Conservation (phyloP, 2,329 filamentous ascomycete genomes). For the Aureobasidium lini region DNA sequence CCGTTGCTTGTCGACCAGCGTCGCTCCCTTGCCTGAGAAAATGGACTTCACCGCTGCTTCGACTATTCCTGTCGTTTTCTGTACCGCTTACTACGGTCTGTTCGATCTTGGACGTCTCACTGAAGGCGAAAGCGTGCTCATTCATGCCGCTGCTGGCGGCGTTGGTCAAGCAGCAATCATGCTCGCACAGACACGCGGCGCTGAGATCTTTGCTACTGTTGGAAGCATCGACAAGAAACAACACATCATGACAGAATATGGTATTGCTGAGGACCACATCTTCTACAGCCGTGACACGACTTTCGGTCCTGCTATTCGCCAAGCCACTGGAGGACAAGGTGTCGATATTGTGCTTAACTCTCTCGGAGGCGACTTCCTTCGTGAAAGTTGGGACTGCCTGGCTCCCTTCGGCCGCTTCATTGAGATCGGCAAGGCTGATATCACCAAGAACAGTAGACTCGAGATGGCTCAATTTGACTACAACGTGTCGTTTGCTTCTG, state of each 20-base stretch:
- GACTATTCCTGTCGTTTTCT: conserved; percentile 20
- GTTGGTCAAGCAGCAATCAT: conserved; percentile 4
- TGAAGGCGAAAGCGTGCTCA: conserved; percentile 23
- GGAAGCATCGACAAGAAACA: conserved; percentile 4
- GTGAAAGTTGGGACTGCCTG: conserved; percentile 21
- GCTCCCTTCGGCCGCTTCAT: conserved; percentile 25
- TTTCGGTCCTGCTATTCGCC: conserved; percentile 22
- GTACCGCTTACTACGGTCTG: conserved; percentile 25
- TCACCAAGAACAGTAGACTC: conserved; percentile 6
- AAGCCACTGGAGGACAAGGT: conserved; percentile 21
- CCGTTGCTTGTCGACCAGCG: conserved; percentile 1
- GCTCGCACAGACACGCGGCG: background rate
- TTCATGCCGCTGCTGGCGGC: conserved; percentile 1
- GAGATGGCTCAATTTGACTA: conserved; percentile 22
- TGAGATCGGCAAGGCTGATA: conserved; percentile 21
- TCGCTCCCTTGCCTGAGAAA: conserved; percentile 11
- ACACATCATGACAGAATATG: conserved; percentile 3
- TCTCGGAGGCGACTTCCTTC: conserved; percentile 22
- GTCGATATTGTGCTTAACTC: conserved; percentile 29
- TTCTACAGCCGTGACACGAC: conserved; percentile 22
- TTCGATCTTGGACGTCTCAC: conserved; percentile 21
- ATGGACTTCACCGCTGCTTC: conserved; percentile 21
- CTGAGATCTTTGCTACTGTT: conserved; percentile 8
- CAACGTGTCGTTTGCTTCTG: conserved; percentile 15
- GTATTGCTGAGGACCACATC: conserved; percentile 23